Base-by-base conservation (phyloP, 352 stramenopile genomes). In the Phytophthora multivora region DNA sequence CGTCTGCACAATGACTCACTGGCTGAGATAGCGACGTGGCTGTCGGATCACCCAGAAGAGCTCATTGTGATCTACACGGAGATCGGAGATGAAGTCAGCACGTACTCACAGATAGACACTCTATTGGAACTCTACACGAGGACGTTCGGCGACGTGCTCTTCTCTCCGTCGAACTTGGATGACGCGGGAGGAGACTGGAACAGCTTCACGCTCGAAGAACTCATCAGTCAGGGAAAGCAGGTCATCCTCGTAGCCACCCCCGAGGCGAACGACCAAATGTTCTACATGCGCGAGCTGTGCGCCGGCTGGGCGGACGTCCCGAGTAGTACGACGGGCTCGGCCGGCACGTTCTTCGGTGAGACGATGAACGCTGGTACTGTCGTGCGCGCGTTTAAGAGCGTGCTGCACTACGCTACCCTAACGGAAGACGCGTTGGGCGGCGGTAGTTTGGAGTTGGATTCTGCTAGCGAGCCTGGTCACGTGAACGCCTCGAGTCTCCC, bases 31-130 rank as follows among this genome's bases (percentile, higher is more conserved):
- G 63, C 73, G 0, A 60, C 63, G 6, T 94, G 85, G 85, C 45
- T 94, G 41, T 63, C 72, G 15, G 57, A 33, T 18, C 69, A 80
- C 48, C 59, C 77, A 16, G 66, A 53, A 33, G 80, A 90, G 0
- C 63, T 87, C 6, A 19, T 88, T 9, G 58, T 90, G 15, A 46
- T 90, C 12, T 90, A 90, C 69, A 75, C 80, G 0, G 80, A 90
- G 43, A 71, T 86, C 11, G 80, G 80, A 9, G 54, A 51, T 9
- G 80, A 88, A 33, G 43, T 88, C 9, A 52, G 52, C 15, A 63
- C 62, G 10, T 85, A 79, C 35, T 74, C 65, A 11, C 79, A 82
- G 60, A 50, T 55, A 2, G 71, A 82, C n/a, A 53, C 71, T n/a
- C 63, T 88, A 36, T 59, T 88, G 2, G 49, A 66, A 33, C 61